These are phyloP conservation scores for Litchi chinensis DNA, from an alignment of 345 rosid species.

Conservation along the genomic window DNA sequence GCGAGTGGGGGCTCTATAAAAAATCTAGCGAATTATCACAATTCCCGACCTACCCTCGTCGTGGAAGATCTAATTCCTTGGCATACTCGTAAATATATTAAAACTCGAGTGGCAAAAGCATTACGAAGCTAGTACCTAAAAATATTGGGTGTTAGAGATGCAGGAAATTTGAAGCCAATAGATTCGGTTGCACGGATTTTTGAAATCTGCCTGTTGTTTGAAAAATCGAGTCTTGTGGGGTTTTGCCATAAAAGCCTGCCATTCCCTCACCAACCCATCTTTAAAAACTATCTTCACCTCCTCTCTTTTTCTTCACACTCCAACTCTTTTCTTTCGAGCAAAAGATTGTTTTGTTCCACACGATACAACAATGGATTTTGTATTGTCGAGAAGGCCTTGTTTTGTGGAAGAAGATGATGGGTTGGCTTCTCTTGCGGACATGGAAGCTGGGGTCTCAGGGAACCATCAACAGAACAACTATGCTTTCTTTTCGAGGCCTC, in stretches of 20 bases:
- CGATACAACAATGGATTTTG: slow-evolving; percentile 21
- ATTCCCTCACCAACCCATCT: slow-evolving; percentile 15
- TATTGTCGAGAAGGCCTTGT: slow-evolving; percentile 37
- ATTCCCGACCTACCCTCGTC: neutral
- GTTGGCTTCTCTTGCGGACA: slow-evolving; percentile 56
- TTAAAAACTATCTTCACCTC: slow-evolving; percentile 4
- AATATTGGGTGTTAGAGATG: slow-evolving; percentile 13
- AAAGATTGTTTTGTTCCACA: neutral
- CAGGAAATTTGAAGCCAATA: slow-evolving; percentile 44
- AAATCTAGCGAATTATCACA: neutral
- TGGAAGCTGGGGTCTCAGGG: slow-evolving; percentile 70
- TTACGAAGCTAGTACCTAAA: neutral
- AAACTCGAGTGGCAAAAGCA: neutral
- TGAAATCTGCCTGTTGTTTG: slow-evolving; percentile 41
- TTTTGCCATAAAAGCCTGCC: slow-evolving; percentile 24
- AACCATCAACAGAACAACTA: slow-evolving; percentile 15
- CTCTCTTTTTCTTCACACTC: neutral
- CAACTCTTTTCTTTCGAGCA: neutral
- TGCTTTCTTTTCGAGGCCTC: slow-evolving; percentile 38
- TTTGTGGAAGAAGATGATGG: slow-evolving; percentile 58
- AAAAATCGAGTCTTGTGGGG: neutral
- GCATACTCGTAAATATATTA: neutral
- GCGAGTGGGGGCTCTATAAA: slow-evolving; percentile 19
- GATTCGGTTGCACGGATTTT: slow-evolving; percentile 45
- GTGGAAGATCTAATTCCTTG: neutral